Evolutionary conservation across 257 asterid genomes (phyloP).

Genomic region (Fraxinus americana): DNA sequence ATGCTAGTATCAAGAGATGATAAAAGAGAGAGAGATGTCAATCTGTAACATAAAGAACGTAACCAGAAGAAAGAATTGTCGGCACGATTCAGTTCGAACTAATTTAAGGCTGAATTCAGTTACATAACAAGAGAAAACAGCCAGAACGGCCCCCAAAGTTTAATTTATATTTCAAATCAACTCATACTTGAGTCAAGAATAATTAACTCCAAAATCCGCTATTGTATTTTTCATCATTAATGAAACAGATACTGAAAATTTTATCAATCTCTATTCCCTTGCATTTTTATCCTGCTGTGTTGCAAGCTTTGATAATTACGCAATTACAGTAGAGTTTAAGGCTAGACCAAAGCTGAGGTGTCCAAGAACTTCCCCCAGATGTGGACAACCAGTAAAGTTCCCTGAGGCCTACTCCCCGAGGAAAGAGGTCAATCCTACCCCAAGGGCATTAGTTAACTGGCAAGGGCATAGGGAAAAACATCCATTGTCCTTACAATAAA

Average conservation of each 20-base stretch:
- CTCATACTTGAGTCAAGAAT: background rate
- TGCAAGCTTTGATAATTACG: background rate
- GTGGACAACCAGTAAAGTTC: background rate
- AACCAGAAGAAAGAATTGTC: background rate
- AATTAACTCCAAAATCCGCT: background rate
- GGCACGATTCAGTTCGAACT: slow-evolving; percentile 18
- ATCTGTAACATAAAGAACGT: background rate
- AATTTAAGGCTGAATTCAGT: slow-evolving; percentile 21
- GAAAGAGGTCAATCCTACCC: background rate
- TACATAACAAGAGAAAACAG: background rate
- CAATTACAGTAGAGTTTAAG: background rate
- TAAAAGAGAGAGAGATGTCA: background rate
- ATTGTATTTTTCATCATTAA: too few species aligned
- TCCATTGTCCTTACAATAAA: background rate
- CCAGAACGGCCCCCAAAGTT: background rate
- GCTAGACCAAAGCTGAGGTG: background rate
- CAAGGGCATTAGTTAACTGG: background rate
- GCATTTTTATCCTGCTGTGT: background rate
- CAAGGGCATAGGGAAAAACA: background rate
- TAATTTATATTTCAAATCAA: too few species aligned
- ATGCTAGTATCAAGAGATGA: background rate
- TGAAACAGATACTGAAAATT: background rate
- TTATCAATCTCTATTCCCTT: too few species aligned
- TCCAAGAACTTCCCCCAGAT: background rate
- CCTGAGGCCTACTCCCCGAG: background rate